These are phyloP conservation scores for Prunus fruticosa DNA, from an alignment of 306 rosid genomes.

Conservation along the genomic window DNA sequence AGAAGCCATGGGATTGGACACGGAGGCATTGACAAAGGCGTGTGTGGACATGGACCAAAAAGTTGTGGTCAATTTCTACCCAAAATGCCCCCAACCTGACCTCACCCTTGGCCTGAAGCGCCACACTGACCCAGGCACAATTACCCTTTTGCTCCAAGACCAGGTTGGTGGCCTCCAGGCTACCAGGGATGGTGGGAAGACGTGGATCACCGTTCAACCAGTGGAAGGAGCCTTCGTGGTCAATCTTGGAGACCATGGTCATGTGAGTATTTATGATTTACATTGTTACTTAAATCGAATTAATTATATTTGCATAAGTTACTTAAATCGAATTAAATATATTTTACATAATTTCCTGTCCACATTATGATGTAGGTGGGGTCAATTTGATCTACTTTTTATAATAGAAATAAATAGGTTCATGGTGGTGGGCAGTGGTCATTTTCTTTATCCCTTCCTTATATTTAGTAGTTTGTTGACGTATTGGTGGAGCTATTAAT, in stretches of 20 bases:
- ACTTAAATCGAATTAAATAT: no score
- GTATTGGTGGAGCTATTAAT: no score
- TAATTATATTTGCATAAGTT: no score
- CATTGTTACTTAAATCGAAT: no score
- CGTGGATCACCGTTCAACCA: conserved; percentile 90
- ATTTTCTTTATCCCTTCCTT: no score
- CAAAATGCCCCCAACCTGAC: conserved; percentile 87
- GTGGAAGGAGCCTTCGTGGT: conserved; percentile 84
- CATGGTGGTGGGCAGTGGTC: no score
- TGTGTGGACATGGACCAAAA: conserved; percentile 94
- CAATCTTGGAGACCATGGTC: conserved; percentile 92
- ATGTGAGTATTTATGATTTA: conserved; percentile 39
- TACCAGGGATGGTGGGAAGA: conserved; percentile 64
- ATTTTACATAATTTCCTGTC: no score
- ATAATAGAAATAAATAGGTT: no score
- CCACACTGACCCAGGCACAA: conserved; percentile 94
- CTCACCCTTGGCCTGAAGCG: conserved; percentile 86
- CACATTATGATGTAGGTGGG: no score
- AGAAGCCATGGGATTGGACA: conserved; percentile 88
- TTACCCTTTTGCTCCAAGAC: conserved; percentile 80
- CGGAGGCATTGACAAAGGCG: conserved; percentile 63
- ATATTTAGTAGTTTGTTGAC: no score
- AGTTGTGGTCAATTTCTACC: conserved; percentile 74
- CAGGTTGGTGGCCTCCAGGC: conserved; percentile 95
- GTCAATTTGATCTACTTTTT: no score